Percentiles rank a stretch among this genome's conserved stretches.
These are phyloP conservation scores for Xylariaceae sp. DNA, from an alignment of 2,329 filamentous ascomycete species.

Conservation along the genomic window DNA sequence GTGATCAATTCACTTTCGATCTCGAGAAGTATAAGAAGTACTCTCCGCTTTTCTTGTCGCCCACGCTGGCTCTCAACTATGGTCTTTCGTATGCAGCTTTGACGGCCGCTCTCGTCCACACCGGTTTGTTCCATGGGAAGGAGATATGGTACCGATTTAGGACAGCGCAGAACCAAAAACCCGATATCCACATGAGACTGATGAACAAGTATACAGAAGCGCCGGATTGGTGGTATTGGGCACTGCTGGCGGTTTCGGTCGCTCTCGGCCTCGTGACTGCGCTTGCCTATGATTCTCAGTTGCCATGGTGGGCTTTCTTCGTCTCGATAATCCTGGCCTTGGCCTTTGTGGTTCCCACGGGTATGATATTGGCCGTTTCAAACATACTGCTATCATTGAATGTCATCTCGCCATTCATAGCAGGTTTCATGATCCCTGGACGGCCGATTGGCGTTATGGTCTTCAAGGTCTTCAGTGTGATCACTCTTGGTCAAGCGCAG, in stretches of 20 bases:
- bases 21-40: conserved; percentile 49
- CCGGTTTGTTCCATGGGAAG: conserved; percentile 38
- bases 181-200: conserved; percentile 47
- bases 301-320: conserved; percentile 53
- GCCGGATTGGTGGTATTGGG: conserved; percentile 53
- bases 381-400: conserved; percentile 50
- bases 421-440: conserved; percentile 58
- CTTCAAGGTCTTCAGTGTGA: conserved; percentile 49
- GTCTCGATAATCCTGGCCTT: conserved; percentile 44
- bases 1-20: conserved; percentile 46
- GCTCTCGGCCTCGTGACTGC: conserved; percentile 44
- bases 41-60: conserved; percentile 51
- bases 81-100: conserved; percentile 53
- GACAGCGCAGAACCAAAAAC: conserved; percentile 44
- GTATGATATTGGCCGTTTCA: conserved; percentile 47
- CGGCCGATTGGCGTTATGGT: conserved; percentile 53
- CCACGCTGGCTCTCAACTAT: conserved; percentile 44
- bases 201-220: conserved; percentile 52
- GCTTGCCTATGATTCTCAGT: conserved; percentile 45
- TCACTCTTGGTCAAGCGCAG: conserved; percentile 37
- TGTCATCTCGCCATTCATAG: conserved; percentile 50
- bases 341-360: conserved; percentile 45
- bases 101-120: conserved; percentile 41
- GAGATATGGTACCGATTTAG: conserved; percentile 44
- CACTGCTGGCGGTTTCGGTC: conserved; percentile 43